Base-by-base conservation (phyloP, 306 rosid genomes). In the Dryas octopetala region DNA sequence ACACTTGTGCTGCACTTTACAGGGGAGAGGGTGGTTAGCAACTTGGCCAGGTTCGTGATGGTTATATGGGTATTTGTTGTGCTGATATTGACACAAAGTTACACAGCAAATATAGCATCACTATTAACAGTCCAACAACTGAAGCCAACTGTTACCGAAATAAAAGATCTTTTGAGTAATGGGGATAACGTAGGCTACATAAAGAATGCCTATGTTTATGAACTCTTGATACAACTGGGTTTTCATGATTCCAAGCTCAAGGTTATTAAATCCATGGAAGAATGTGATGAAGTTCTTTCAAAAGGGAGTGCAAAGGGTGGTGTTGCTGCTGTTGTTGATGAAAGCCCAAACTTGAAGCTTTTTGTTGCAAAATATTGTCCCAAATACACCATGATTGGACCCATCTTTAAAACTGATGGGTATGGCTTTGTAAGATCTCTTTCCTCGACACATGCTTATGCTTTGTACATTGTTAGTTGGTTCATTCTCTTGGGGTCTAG, bases 41-140 rank as follows among this genome's bases (percentile, higher is more conserved):
- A n/a, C n/a, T n/a, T n/a, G n/a, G n/a, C n/a, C n/a, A n/a, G n/a
- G n/a, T n/a, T n/a, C n/a, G n/a, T n/a, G n/a, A n/a, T n/a, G n/a
- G n/a, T n/a, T n/a, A n/a, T n/a, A n/a, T n/a, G n/a, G n/a, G n/a
- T n/a, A n/a, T n/a, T n/a, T n/a, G n/a, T n/a, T n/a, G n/a, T n/a
- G n/a, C 4, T 5, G 44, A 77, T 89, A 73, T 64, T 91, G 57
- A 83, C 84, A 62, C 90, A 87, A 74, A 89, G 93, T 49, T 91
- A 89, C 71, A 91, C 89, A 9, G 90, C 94, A 0, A 91, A 92
- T 71, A 68, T 89, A 13, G 71, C 97, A 0, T 85, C 92, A 3
- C 74, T 82, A 12, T 71, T 88, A 62, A 91, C 95, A 1, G 91
- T 86, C 13, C 85, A 89, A 26, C 79, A 83, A 7, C 80, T 89